Base-by-base conservation (phyloP, 805 yeast genomes). In the Wickerhamiella brachini region DNA sequence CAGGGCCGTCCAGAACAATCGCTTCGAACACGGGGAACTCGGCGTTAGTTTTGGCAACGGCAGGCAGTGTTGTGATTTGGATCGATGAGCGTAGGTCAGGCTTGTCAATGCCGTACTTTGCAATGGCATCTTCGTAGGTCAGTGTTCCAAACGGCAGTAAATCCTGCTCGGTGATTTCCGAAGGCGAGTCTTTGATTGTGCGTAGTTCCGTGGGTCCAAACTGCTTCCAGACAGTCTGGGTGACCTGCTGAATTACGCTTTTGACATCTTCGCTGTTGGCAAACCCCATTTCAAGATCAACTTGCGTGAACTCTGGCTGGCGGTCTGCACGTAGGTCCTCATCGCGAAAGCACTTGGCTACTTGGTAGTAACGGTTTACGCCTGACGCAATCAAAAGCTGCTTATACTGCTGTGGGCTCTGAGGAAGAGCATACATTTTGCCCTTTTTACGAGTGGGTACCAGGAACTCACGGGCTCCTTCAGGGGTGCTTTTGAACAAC, bases 381-480 rank as follows among this genome's bases (percentile, higher is more conserved):
- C 98, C 98, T 42, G 95, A 82, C 1, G 97, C 95, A 88, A 93
- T 93, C 34, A 93, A 70, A 42, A 93, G 71, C 66, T 93, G 98
- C 63, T 93, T 93, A 63, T 90, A 93, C 63, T 93, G 98, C 64
- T 93, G 99, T 0, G 98, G 99, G 15, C 96, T 86, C 65, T 93
- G 99, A 0, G 97, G 97, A 26, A 93, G 71, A 0, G 98, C 97
- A 64, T 90, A 93, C 65, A 85, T 83, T 18, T 71, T 68, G 2
- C 68, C 66, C 1, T 68, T 62, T 15, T 75, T 68, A 56, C 97
- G 74, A 0, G 97, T 86, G 0, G 98, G 98, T 0, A 93, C 97
- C 47, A 93, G 67, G 64, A 90, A 93, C 66, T 93, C 99, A 39
- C 95, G 73, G 1, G 98, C 98, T 15, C 98, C 98, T 66, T 93